Conservation (phyloP, 106 monocot genomes). For the Platanthera guangdongensis region DNA sequence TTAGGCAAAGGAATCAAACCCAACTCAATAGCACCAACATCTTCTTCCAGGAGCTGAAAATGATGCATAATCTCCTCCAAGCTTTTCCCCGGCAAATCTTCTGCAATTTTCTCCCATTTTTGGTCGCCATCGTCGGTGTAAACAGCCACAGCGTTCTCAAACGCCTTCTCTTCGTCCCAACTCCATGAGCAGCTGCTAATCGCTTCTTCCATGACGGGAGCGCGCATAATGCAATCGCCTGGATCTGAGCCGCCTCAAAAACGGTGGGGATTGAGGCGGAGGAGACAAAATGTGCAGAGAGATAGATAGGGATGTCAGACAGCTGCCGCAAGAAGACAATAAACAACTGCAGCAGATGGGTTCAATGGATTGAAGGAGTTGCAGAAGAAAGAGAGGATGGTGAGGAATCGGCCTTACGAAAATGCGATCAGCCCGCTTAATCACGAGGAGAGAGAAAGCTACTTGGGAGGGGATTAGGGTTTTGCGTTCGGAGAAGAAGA, state of each 20-base stretch:
- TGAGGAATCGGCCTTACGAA: background rate
- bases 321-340: conserved; percentile 1
- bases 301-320: background rate
- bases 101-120: conserved; percentile 69
- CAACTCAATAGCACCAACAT: conserved; percentile 61
- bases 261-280: background rate
- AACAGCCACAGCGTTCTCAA: conserved; percentile 64
- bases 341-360: background rate
- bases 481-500: background rate
- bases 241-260: background rate
- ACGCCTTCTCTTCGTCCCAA: conserved; percentile 79
- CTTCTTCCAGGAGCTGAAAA: conserved; percentile 66
- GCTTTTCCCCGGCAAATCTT: conserved; percentile 42
- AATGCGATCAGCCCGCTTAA: background rate
- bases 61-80: conserved; percentile 64
- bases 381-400: background rate
- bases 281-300: background rate
- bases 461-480: background rate
- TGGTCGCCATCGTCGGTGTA: conserved; percentile 24
- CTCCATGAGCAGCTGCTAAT: conserved; percentile 58
- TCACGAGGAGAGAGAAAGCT: background rate
- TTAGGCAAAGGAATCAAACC: conserved; percentile 64
- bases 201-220: conserved; percentile 34
- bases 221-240: background rate
- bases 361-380: background rate